These are phyloP conservation scores for Cyberlindnera xylosilytica DNA, from an alignment of 805 yeast genomes.

Conservation along the genomic window DNA sequence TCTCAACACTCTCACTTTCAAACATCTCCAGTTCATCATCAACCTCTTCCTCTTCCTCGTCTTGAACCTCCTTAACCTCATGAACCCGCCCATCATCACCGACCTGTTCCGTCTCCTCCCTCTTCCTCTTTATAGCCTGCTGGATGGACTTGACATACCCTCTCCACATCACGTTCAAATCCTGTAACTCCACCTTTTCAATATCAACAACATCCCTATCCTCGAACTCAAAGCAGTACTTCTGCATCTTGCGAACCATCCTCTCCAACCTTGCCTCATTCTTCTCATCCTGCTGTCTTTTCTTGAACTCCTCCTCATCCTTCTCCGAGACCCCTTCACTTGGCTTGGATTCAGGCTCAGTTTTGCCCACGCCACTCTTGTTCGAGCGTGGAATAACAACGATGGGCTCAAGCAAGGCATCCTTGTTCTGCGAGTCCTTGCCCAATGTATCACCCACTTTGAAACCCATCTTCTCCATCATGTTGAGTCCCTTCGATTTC, in stretches of 20 bases:
- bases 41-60: conserved; percentile 11
- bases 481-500: conserved; percentile 43
- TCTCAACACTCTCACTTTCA: conserved; percentile 25
- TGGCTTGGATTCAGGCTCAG: background rate
- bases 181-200: conserved; percentile 27
- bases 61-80: conserved; percentile 1
- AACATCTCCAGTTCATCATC: conserved; percentile 31
- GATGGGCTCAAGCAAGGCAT: conserved; percentile 34
- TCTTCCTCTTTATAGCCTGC: conserved; percentile 11
- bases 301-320: conserved; percentile 18
- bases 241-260: conserved; percentile 33
- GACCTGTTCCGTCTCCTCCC: conserved; percentile 7
- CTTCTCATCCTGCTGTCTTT: conserved; percentile 19
- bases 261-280: conserved; percentile 12
- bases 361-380: conserved; percentile 25
- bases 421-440: conserved; percentile 13
- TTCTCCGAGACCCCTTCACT: conserved; percentile 13
- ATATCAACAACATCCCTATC: conserved; percentile 30
- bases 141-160: conserved; percentile 27
- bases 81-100: conserved; percentile 5
- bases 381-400: conserved; percentile 16
- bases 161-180: conserved; percentile 43
- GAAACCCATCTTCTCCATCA: conserved; percentile 62
- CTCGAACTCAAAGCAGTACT: conserved; percentile 38
- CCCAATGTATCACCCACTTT: conserved; percentile 47